Conservation (phyloP, 2,329 filamentous ascomycete genomes). For the Ceratocystis papillata region DNA sequence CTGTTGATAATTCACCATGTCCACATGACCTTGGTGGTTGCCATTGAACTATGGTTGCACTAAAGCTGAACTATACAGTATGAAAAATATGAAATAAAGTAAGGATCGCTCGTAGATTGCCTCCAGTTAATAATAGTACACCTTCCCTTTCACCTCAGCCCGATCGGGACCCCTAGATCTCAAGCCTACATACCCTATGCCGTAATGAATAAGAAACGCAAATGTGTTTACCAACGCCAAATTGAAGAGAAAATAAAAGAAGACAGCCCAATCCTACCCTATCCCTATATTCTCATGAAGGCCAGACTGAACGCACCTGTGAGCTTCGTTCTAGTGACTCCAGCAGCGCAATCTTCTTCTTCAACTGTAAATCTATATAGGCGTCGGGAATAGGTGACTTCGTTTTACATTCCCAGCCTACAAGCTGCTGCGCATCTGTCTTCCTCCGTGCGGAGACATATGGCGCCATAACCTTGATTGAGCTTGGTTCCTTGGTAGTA, state of each 20-base stretch:
- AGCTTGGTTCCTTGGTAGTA: background rate
- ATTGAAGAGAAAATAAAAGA: background rate
- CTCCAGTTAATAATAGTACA: constrained; percentile 4
- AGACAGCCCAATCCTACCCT: background rate
- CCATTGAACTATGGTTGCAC: background rate
- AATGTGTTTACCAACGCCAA: constrained; percentile 1
- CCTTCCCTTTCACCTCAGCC: background rate
- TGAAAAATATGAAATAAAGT: background rate
- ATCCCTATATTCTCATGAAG: background rate
- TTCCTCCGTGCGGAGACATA: constrained; percentile 17
- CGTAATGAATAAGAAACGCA: background rate
- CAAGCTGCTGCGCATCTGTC: background rate
- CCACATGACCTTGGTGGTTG: background rate
- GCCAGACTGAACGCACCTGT: background rate
- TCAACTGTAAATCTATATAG: constrained; percentile 5
- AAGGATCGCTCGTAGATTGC: background rate
- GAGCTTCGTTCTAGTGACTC: constrained; percentile 19
- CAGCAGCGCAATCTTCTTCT: constrained; percentile 22
- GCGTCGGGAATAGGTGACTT: background rate
- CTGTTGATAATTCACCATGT: background rate
- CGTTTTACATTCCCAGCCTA: constrained; percentile 16
- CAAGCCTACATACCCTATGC: background rate
- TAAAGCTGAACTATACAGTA: background rate
- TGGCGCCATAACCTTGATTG: constrained; percentile 4
- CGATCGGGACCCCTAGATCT: background rate